Evolutionary conservation across 2,329 filamentous ascomycete genomes (phyloP).

Genomic region (Tolypocladium tundrense): DNA sequence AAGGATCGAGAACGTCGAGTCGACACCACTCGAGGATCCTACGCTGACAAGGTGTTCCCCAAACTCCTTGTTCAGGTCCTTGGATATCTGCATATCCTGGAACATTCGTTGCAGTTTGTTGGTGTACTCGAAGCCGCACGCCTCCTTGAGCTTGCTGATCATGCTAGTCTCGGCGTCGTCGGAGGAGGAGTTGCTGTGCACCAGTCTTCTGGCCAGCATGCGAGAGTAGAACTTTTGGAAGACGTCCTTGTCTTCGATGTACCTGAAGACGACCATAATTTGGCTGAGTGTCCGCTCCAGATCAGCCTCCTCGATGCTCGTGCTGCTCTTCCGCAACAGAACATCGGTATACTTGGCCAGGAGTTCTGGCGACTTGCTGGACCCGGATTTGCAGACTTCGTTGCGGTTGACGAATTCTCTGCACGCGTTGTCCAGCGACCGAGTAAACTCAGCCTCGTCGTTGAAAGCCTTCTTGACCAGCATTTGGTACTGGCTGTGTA

Average conservation of each 20-base stretch:
- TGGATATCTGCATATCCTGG: slow-evolving; percentile 98
- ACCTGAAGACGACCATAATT: slow-evolving; percentile 99
- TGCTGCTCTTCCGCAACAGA: slow-evolving; percentile 83
- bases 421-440: slow-evolving; percentile 93
- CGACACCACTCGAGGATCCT: slow-evolving; percentile 56
- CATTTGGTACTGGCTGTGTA: slow-evolving; percentile 85
- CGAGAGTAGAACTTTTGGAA: slow-evolving; percentile 99
- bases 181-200: slow-evolving; percentile 90
- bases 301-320: slow-evolving; percentile 87
- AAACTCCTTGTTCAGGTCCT: slow-evolving; percentile 87
- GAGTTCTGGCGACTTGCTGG: slow-evolving; percentile 88
- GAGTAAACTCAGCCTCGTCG: slow-evolving; percentile 92
- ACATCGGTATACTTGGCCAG: slow-evolving; percentile 93
- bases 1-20: slow-evolving; percentile 85
- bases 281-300: slow-evolving; percentile 80
- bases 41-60: slow-evolving; percentile 57
- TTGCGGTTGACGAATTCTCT: slow-evolving; percentile 98
- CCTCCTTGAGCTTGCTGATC: slow-evolving; percentile 98
- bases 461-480: slow-evolving; percentile 88
- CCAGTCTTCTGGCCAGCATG: slow-evolving; percentile 87
- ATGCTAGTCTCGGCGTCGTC: slow-evolving; percentile 98
- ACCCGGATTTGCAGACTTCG: slow-evolving; percentile 86
- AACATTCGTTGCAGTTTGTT: slow-evolving; percentile 99
- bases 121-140: slow-evolving; percentile 97
- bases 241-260: slow-evolving; percentile 99